phyloP scores from a whole-genome alignment of 768 basidiomycete species.

The Serendipita sp. region DNA sequence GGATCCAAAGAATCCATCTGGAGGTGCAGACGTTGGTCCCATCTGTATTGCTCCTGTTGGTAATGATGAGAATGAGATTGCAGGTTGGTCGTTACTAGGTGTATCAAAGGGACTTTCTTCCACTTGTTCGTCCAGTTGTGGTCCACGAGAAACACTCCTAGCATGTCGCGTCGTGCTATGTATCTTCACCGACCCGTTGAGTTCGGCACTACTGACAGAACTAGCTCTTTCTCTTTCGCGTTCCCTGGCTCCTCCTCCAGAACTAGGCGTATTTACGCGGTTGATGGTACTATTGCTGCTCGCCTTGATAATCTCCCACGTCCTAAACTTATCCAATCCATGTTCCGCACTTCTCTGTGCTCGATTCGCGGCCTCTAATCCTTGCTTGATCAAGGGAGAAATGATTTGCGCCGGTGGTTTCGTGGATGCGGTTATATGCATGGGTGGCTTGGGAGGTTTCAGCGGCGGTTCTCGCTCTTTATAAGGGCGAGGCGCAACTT shows the following conservation, averaged over 20 bases:
- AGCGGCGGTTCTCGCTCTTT: conserved; percentile 7
- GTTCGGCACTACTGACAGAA: not conserved
- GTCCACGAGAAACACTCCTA: not conserved
- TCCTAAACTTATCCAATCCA: conserved; percentile 48
- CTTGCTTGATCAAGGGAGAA: conserved; percentile 54
- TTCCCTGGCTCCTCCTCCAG: not conserved
- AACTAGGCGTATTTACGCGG: conserved; percentile 10
- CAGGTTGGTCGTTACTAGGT: not conserved
- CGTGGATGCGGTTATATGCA: not conserved
- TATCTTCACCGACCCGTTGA: not conserved
- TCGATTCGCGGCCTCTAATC: conserved; percentile 53
- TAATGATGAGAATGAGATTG: not conserved
- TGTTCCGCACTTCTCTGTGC: conserved; percentile 58
- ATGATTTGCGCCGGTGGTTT: conserved; percentile 25
- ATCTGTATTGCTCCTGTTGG: not conserved
- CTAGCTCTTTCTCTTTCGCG: not conserved
- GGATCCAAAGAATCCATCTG: no score
- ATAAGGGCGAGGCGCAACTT: not conserved
- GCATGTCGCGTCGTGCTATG: not conserved
- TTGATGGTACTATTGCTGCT: conserved; percentile 27
- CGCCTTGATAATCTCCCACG: conserved; percentile 48
- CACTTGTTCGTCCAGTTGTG: not conserved
- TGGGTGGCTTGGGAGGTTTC: conserved; percentile 12
- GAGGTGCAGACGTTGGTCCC: no score
- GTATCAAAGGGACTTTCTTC: not conserved